A percentile compares a stretch with the other conserved stretches of the same genome.
These are phyloP conservation scores for Leptomonas pyrrhocoris DNA, from an alignment of 208 protist genomes.

Conservation along the genomic window DNA sequence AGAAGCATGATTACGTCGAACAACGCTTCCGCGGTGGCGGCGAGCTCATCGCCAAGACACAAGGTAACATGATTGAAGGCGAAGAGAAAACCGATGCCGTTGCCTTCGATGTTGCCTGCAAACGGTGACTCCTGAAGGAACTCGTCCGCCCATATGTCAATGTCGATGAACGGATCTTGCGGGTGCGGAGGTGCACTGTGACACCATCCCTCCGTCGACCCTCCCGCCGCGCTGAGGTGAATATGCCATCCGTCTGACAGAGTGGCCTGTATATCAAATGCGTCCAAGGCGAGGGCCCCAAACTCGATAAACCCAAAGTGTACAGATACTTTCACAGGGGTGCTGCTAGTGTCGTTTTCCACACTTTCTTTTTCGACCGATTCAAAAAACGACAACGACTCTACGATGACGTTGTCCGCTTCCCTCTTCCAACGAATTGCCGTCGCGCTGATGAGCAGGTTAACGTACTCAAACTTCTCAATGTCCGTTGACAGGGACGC, in stretches of 20 bases:
- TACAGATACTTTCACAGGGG: slow-evolving; percentile 4
- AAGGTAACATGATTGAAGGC: slow-evolving; percentile 34
- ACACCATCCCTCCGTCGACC: slow-evolving; percentile 36
- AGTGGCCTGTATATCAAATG: slow-evolving; percentile 16
- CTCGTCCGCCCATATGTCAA: slow-evolving; percentile 51
- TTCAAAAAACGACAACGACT: slow-evolving; percentile 4
- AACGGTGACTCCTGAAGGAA: slow-evolving; percentile 47
- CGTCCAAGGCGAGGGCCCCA: slow-evolving; percentile 28
- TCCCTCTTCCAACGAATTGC: slow-evolving; percentile 21
- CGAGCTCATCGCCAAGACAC: slow-evolving; percentile 41
- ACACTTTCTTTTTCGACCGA: neutral
- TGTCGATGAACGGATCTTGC: slow-evolving; percentile 25
- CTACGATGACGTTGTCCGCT: neutral
- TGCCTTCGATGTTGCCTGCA: slow-evolving; percentile 40
- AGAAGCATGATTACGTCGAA: slow-evolving; percentile 52
- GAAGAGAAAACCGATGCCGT: slow-evolving; percentile 58
- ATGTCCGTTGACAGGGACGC: slow-evolving; percentile 28
- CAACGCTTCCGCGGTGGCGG: slow-evolving; percentile 37
- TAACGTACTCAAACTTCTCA: slow-evolving; percentile 26
- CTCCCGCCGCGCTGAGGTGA: slow-evolving; percentile 31
- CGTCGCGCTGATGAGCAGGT: slow-evolving; percentile 11
- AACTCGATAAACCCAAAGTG: slow-evolving; percentile 27
- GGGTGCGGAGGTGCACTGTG: slow-evolving; percentile 30
- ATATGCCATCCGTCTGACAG: slow-evolving; percentile 48
- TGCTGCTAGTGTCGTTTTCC: neutral